These are phyloP conservation scores for Metschnikowia chrysomelidarum DNA, from an alignment of 805 yeast genomes.

Conservation along the genomic window DNA sequence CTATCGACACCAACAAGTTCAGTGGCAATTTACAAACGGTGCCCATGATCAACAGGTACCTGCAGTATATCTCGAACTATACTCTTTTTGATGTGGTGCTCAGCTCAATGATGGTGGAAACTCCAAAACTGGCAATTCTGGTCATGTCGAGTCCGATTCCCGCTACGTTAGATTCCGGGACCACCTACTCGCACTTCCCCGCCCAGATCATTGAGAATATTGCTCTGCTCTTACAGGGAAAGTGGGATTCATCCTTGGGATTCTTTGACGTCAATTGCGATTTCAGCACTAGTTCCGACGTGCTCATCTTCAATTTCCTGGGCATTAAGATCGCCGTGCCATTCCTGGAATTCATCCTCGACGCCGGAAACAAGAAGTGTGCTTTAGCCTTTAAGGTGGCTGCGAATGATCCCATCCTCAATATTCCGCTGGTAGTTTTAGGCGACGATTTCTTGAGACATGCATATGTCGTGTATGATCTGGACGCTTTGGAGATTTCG, in stretches of 20 bases:
- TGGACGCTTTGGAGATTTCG: constrained; percentile 55
- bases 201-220: constrained; percentile 19
- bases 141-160: constrained; percentile 5
- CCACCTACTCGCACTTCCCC: constrained; percentile 51
- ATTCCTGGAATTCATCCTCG: constrained; percentile 10
- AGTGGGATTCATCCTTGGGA: neutral
- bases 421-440: no score
- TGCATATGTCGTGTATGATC: constrained; percentile 63
- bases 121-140: constrained; percentile 8
- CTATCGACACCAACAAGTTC: constrained; percentile 41
- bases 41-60: constrained; percentile 38
- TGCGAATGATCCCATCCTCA: no score
- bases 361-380: no score
- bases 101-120: constrained; percentile 30
- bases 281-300: neutral
- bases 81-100: constrained; percentile 50
- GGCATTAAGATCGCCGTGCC: constrained; percentile 5
- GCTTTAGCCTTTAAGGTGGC: no score
- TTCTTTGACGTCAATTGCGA: neutral
- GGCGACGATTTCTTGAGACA: constrained; percentile 67
- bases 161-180: constrained; percentile 49
- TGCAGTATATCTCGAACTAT: constrained; percentile 23
- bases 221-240: constrained; percentile 6
- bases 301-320: constrained; percentile 1
- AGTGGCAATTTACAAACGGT: constrained; percentile 31